These are phyloP conservation scores for Nakazawaea ernobii DNA, from an alignment of 805 yeast species.

Conservation along the genomic window DNA sequence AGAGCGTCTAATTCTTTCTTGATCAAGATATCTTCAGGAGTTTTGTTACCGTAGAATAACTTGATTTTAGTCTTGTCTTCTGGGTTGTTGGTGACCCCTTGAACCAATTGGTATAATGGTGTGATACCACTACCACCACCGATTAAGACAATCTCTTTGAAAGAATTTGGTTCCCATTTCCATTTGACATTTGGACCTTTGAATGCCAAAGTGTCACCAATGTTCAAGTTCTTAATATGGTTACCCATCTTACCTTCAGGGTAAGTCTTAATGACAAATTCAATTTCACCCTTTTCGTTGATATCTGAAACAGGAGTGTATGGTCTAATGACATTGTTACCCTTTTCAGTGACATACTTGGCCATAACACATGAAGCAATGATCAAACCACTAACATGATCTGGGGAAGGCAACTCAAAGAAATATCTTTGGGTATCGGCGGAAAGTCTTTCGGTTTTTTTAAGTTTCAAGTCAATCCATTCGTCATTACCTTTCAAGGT, in stretches of 20 bases:
- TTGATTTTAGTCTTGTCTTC: slow-evolving; percentile 84
- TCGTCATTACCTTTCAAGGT: slow-evolving; percentile 58
- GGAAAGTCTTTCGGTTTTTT: slow-evolving; percentile 43
- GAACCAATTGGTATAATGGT: slow-evolving; percentile 85
- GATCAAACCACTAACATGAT: slow-evolving; percentile 67
- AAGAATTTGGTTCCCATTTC: slow-evolving; percentile 85
- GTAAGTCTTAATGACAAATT: slow-evolving; percentile 80
- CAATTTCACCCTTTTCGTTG: slow-evolving; percentile 66
- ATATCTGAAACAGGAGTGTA: slow-evolving; percentile 81
- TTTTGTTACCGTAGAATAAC: slow-evolving; percentile 73
- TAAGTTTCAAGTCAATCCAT: slow-evolving; percentile 65
- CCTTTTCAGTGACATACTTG: slow-evolving; percentile 78
- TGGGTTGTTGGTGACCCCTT: slow-evolving; percentile 72
- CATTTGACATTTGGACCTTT: slow-evolving; percentile 93
- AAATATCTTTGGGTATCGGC: slow-evolving; percentile 62
- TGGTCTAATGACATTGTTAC: slow-evolving; percentile 80
- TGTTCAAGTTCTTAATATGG: slow-evolving; percentile 65
- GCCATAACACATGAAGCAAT: slow-evolving; percentile 78
- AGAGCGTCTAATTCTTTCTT: slow-evolving; percentile 70
- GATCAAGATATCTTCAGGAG: slow-evolving; percentile 76
- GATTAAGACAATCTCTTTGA: slow-evolving; percentile 69
- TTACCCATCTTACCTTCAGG: slow-evolving; percentile 78
- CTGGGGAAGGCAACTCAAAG: slow-evolving; percentile 63
- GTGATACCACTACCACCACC: slow-evolving; percentile 99
- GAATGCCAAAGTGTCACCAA: slow-evolving; percentile 78